A percentile compares a stretch with the other conserved stretches of the same genome.
These are phyloP conservation scores for Aspergillus quadricinctus DNA, from an alignment of 2,329 filamentous ascomycete genomes.

Conservation along the genomic window DNA sequence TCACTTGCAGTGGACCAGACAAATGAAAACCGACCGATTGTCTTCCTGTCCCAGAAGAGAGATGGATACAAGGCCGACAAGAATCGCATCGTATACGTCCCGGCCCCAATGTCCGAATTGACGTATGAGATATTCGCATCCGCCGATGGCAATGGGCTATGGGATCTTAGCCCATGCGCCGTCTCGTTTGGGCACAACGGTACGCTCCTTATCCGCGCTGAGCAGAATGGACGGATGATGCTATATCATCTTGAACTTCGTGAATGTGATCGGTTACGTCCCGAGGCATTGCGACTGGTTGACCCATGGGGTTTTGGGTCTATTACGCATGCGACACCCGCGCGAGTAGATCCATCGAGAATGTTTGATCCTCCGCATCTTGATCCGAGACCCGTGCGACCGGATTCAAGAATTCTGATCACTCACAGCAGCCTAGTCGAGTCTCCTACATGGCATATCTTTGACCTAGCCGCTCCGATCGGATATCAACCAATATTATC, in stretches of 20 bases:
- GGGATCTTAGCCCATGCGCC: neutral
- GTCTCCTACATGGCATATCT: neutral
- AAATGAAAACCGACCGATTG: neutral
- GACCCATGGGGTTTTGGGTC: neutral
- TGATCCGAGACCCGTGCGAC: too few species aligned
- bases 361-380: neutral
- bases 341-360: neutral
- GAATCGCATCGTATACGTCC: neutral
- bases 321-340: neutral
- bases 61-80: neutral
- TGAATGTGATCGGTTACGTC: neutral
- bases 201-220: neutral
- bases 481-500: too few species aligned
- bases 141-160: neutral
- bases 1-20: neutral
- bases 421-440: neutral
- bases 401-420: neutral
- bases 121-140: slow-evolving; percentile 1
- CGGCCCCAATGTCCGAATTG: too few species aligned
- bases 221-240: neutral
- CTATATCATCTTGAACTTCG: neutral
- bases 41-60: neutral
- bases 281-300: too few species aligned
- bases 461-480: neutral
- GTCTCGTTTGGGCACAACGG: neutral